Base-by-base conservation (phyloP, 2,329 filamentous ascomycete species). In the Neophaeococcomyces mojaviensis region DNA sequence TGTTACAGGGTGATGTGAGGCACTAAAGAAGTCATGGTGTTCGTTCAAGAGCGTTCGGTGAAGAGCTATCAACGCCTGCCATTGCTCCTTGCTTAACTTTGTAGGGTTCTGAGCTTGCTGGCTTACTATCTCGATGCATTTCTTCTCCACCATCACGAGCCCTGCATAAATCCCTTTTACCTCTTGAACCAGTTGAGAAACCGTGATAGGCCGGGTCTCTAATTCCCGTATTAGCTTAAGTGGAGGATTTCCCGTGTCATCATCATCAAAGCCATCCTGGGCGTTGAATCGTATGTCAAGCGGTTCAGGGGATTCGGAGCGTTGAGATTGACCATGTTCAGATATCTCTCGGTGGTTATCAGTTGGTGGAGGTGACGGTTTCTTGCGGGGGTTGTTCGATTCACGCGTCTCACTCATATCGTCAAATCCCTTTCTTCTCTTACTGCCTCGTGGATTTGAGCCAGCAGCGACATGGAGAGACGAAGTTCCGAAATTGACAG, bases 21-120 rank as follows among this genome's bases (percentile, higher is more conserved):
- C 89, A 1, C 95, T 69, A 48, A 96, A 89, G 57, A 90, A 90
- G 50, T 90, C 86, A 48, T 89, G 84, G 47, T 90, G 84, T 49
- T 94, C 87, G 51, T 92, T 80, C 0, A 95, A 67, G 0, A 94
- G 62, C 0, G 87, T 92, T 1, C 86, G 73, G 55, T 97, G 90
- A 0, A 96, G 62, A 0, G 84, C 82, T 33, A 94, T 88, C 0
- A 96, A 64, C 0, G 86, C 84, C 53, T 94, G 84, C 84, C 86
- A 95, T 56, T 94, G 85, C 42, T 89, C 81, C 24, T 69, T 63
- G n/a, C 65, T 69, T 2, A 81, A 57, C 36, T 66, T 64, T 13
- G 80, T 76, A 0, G 77, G 72, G 7, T 70, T 68, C 20, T 70
- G 66, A 5, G 70, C 69, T 54, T 81, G 77, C 38, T 76, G 71